Conservation (phyloP, 2,329 filamentous ascomycete genomes). For the Penicillium hordei region DNA sequence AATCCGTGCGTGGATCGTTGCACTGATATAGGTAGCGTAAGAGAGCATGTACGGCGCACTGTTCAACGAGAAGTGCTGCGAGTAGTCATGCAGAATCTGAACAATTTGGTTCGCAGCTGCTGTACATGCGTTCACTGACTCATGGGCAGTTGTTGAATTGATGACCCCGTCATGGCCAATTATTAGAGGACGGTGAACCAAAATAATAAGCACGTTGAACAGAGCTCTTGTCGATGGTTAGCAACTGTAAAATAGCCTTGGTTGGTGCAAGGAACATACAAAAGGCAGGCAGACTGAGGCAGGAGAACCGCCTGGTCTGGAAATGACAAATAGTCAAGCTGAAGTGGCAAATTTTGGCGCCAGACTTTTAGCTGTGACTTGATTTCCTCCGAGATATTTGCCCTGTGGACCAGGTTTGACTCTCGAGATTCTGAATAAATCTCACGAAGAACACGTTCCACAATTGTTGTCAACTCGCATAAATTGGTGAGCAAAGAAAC, state of each 20-base stretch:
- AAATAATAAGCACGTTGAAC: conserved; percentile 46
- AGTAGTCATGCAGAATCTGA: conserved; percentile 38
- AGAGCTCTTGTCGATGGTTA: conserved; percentile 22
- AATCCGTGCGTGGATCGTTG: conserved; percentile 54
- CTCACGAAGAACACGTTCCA: conserved; percentile 35
- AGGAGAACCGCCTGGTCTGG: conserved; percentile 23
- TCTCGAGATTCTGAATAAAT: conserved; percentile 32
- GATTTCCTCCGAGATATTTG: conserved; percentile 19
- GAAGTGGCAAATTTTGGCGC: conserved; percentile 25
- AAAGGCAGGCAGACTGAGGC: conserved; percentile 23
- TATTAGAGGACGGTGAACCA: conserved; percentile 46
- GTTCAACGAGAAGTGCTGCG: conserved; percentile 42
- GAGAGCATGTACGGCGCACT: conserved; percentile 50
- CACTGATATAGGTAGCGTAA: conserved; percentile 57
- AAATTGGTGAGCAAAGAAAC: conserved; percentile 31
- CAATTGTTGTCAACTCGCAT: conserved; percentile 36
- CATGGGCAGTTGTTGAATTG: conserved; percentile 22
- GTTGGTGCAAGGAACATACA: conserved; percentile 12
- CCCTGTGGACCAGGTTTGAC: conserved; percentile 13
- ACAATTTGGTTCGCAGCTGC: conserved; percentile 39
- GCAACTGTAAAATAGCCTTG: background rate
- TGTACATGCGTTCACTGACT: conserved; percentile 35
- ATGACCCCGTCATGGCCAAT: conserved; percentile 19
- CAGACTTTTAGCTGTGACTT: conserved; percentile 26
- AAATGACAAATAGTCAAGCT: conserved; percentile 25